These are phyloP conservation scores for Verticillium albo-atrum DNA, from an alignment of 2,329 filamentous ascomycete genomes.

Conservation along the genomic window DNA sequence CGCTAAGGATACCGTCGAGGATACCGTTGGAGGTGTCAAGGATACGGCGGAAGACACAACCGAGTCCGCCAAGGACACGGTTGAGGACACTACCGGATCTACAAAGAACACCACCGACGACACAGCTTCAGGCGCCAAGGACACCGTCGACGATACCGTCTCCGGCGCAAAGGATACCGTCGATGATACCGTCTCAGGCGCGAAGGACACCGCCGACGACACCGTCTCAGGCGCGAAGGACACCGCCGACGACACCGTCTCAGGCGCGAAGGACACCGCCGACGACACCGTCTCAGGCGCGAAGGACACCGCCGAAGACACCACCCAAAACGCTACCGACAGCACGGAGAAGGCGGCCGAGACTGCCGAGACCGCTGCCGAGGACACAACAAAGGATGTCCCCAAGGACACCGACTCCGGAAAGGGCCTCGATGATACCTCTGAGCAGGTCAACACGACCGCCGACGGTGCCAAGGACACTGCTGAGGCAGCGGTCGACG, in stretches of 20 bases:
- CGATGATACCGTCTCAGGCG: constrained; percentile 1
- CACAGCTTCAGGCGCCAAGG: no score
- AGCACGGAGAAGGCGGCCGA: not conserved
- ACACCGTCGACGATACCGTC: no score
- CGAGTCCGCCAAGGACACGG: not conserved
- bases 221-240: not conserved
- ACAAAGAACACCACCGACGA: no score
- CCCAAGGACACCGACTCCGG: not conserved
- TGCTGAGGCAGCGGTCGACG: constrained; percentile 3
- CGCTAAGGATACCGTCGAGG: not conserved
- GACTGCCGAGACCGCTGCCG: constrained; percentile 2
- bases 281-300: not conserved
- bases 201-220: constrained; percentile 1
- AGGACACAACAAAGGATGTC: constrained; percentile 1
- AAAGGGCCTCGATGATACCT: not conserved
- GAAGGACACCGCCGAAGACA: not conserved
- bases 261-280: not conserved
- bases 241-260: not conserved
- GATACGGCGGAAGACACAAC: not conserved
- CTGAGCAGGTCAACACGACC: no score
- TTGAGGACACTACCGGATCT: no score
- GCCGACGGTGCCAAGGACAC: not conserved
- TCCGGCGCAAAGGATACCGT: no score
- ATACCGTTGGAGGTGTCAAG: not conserved
- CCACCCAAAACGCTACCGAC: not conserved